Evolutionary conservation across 2,329 filamentous ascomycete genomes (phyloP), one percentile per base, ranked within the genome.

Genomic region (Curvularia sp.): DNA sequence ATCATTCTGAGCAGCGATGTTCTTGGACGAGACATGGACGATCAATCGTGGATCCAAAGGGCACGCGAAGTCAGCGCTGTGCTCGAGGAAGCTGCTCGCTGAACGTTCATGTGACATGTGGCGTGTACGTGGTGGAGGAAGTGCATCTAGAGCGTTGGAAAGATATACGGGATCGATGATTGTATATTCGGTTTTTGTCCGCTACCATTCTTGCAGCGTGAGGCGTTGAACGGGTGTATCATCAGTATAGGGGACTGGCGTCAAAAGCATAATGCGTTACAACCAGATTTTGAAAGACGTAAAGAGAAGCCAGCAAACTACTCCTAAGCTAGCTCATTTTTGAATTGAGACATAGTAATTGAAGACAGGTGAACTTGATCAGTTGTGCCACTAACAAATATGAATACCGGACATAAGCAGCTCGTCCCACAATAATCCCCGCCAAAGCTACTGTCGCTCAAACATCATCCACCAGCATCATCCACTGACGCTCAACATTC

Each of bases 1-100:
- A 72, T 82, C 53, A 67, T 86, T 38, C 75, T 81, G 35, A 77
- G 80, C 55, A 77, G 75, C 51, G 79, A 78, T 6, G 73, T 82
- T 33, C 67, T 80, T 12, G 66, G 62, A 9, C 54, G 74, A 63
- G 39, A 68, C 30, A 63, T 77, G 43, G 70, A 78, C 56, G 77
- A 80, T 53, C 70, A 70, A 48, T 60, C 63, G 41, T 76, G 74
- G 74, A 57, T 63, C 26, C 73, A 76, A 55, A 58, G 71, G 22
- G 70, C 66, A 12, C 61, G 73, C 49, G 68, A 65, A 15, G 54
- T 75, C 2, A 64, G 63, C 18, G 68, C 66, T 26, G 38, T 53
- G 47, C 69, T 76, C 7, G 75, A 76, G 6, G 69, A 69, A 56
- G 70, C 63, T n/a, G 66, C 70, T 48, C 60, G 73, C 30, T 76